Percentiles rank a stretch among this genome's conserved stretches.
Evolutionary conservation across 2,329 filamentous ascomycete species (phyloP).

Genomic region (Sporothrix phasma): DNA sequence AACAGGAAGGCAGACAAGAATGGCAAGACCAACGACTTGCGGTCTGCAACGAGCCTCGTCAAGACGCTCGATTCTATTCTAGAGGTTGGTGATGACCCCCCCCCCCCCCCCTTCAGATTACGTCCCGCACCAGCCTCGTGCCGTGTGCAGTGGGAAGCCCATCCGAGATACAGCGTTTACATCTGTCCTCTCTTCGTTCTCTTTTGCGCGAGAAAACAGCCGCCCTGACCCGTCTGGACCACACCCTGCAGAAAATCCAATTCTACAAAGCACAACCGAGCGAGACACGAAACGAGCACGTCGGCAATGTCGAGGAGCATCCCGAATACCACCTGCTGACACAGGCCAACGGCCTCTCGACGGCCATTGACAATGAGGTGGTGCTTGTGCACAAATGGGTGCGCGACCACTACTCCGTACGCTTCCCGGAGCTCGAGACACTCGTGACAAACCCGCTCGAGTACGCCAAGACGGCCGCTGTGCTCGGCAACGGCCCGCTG

Average conservation of each 20-base stretch:
- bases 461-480: conserved; percentile 89
- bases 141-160: not conserved
- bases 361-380: conserved; percentile 87
- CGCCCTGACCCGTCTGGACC: conserved; percentile 44
- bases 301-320: conserved; percentile 84
- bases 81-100: conserved; percentile 51
- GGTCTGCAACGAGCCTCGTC: conserved; percentile 71
- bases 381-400: conserved; percentile 93
- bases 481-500: conserved; percentile 85
- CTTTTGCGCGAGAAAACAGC: conserved; percentile 34
- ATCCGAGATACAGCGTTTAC: conserved; percentile 47
- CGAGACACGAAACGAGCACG: conserved; percentile 49
- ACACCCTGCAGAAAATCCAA: conserved; percentile 62
- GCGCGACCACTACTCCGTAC: conserved; percentile 85
- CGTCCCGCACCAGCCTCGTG: not conserved
- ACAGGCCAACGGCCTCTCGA: conserved; percentile 80
- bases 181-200: conserved; percentile 31
- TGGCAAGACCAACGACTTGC: conserved; percentile 66
- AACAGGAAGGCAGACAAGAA: conserved; percentile 77
- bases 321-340: conserved; percentile 84
- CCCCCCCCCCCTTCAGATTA: not conserved
- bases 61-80: conserved; percentile 70
- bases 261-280: conserved; percentile 62
- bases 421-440: conserved; percentile 86
- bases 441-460: conserved; percentile 87